Evolutionary conservation across 352 stramenopile species (phyloP).

Genomic region (Pythium folliculosum): DNA sequence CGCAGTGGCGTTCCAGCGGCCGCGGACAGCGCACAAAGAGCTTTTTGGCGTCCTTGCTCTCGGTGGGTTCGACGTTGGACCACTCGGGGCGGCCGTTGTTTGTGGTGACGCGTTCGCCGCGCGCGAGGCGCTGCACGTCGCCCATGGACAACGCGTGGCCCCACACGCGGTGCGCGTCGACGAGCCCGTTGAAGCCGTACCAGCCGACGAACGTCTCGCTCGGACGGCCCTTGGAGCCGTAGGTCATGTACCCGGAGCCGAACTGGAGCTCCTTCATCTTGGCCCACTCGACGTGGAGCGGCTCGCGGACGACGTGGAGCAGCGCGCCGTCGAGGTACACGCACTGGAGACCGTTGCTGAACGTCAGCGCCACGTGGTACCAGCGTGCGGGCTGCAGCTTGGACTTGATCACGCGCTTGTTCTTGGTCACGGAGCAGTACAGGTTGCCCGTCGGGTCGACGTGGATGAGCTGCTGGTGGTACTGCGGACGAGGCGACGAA

Average conservation of each 20-base stretch:
- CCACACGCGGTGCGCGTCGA: constrained; percentile 37
- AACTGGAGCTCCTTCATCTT: constrained; percentile 51
- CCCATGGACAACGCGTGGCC: constrained; percentile 20
- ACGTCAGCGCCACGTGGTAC: constrained; percentile 71
- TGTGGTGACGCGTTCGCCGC: neutral
- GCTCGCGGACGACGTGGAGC: constrained; percentile 30
- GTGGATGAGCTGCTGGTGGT: constrained; percentile 48
- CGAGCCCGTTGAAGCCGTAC: constrained; percentile 35
- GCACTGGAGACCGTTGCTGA: constrained; percentile 31
- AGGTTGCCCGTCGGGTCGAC: constrained; percentile 38
- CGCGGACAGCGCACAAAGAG: constrained; percentile 23
- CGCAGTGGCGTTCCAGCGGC: constrained; percentile 26
- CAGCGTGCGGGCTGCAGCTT: constrained; percentile 35
- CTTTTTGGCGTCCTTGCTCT: neutral
- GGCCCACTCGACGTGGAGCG: constrained; percentile 44
- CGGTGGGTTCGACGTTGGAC: neutral
- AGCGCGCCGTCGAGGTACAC: constrained; percentile 64
- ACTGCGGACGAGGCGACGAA: constrained; percentile 32
- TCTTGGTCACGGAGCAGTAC: constrained; percentile 45
- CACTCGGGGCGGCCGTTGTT: neutral
- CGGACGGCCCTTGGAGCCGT: constrained; percentile 14
- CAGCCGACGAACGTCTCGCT: constrained; percentile 12
- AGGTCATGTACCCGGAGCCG: constrained; percentile 61
- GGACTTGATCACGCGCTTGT: constrained; percentile 12
- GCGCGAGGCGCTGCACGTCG: constrained; percentile 19